These are phyloP conservation scores for Hordeum marinum DNA, from an alignment of 176 grass and related monocot species.

Conservation along the genomic window DNA sequence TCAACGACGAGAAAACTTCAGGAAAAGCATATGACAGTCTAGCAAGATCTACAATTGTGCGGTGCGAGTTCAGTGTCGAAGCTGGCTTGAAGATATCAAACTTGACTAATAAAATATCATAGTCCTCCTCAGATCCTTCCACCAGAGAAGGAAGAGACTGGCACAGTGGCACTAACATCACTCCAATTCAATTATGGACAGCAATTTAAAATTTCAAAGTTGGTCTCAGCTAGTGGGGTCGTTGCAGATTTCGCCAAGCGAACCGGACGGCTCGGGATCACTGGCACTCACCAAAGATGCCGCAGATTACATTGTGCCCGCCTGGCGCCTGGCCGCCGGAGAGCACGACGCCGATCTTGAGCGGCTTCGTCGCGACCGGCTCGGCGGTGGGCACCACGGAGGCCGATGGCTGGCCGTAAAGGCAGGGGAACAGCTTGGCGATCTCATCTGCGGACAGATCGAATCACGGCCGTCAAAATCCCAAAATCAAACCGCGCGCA, in stretches of 20 bases:
- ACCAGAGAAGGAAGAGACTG: background rate
- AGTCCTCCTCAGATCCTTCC: conserved; percentile 14
- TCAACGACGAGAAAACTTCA: background rate
- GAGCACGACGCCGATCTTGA: conserved; percentile 87
- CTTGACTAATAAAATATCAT: too few relatives aligned
- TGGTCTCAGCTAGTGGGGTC: background rate
- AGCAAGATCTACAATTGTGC: conserved; percentile 20
- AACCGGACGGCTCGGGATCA: background rate
- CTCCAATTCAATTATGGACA: background rate
- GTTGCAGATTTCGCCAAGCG: background rate
- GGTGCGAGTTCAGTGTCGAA: background rate
- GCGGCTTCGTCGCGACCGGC: conserved; percentile 12
- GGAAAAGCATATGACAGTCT: background rate
- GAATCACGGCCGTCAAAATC: background rate
- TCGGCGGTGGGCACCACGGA: conserved; percentile 47
- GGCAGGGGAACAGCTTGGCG: conserved; percentile 78
- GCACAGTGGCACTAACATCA: background rate
- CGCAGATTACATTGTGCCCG: conserved; percentile 97
- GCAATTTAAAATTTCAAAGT: background rate
- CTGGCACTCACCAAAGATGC: conserved; percentile 67
- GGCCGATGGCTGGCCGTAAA: conserved; percentile 80
- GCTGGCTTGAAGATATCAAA: background rate
- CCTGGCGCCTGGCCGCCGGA: conserved; percentile 92
- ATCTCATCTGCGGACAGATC: conserved; percentile 76
- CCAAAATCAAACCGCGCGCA: background rate